These are phyloP conservation scores for Hymenoscyphus fructigenus DNA, from an alignment of 2,329 filamentous ascomycete species.

Conservation along the genomic window DNA sequence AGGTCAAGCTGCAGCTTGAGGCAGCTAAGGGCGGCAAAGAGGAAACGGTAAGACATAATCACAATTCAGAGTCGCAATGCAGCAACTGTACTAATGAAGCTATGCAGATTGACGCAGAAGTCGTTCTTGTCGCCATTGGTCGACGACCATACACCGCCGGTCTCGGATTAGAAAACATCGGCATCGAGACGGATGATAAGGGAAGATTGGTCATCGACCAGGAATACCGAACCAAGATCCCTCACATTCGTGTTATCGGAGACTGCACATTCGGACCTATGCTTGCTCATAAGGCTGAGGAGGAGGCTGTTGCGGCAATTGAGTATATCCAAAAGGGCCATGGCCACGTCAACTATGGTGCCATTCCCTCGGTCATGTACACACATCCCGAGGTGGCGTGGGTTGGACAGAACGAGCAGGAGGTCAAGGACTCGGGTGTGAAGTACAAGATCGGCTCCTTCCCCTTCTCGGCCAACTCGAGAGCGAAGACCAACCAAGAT, in stretches of 20 bases:
- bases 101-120: constrained; percentile 82
- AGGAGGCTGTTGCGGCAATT: constrained; percentile 90
- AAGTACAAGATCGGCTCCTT: constrained; percentile 93
- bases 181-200: constrained; percentile 86
- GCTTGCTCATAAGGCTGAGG: constrained; percentile 99
- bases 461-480: constrained; percentile 97
- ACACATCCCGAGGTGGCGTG: constrained; percentile 97
- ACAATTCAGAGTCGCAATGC: background rate
- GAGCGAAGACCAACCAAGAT: constrained; percentile 98
- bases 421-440: constrained; percentile 84
- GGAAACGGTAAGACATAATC: constrained; percentile 65
- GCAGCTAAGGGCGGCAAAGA: constrained; percentile 94
- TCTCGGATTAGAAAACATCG: constrained; percentile 90
- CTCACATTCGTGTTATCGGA: constrained; percentile 95
- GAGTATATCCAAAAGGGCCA: constrained; percentile 98
- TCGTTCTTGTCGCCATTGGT: constrained; percentile 94
- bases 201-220: constrained; percentile 96
- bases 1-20: constrained; percentile 81
- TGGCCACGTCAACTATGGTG: constrained; percentile 98
- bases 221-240: constrained; percentile 96
- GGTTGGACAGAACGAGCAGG: constrained; percentile 97
- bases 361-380: constrained; percentile 99
- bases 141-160: constrained; percentile 91
- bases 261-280: constrained; percentile 97
- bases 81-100: constrained; percentile 11